Conservation (phyloP, 169 alveolate species). For the Plasmodium billcollinsi region DNA sequence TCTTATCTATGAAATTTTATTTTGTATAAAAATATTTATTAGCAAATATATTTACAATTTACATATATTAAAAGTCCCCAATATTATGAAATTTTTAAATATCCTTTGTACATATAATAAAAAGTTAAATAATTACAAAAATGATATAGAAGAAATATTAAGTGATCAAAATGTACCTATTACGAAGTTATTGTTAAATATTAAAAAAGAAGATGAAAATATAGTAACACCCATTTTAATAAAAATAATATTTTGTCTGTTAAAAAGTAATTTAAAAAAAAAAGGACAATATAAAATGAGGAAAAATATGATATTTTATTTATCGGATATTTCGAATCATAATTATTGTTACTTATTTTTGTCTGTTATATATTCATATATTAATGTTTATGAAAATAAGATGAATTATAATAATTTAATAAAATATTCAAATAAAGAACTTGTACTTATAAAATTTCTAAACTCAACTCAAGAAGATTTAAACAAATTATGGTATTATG, state of each 20-base stretch:
- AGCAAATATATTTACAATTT: constrained; percentile 28
- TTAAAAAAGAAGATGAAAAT: constrained; percentile 64
- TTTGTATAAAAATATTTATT: constrained; percentile 23
- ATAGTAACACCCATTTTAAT: constrained; percentile 46
- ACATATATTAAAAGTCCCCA: constrained; percentile 23
- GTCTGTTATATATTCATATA: constrained; percentile 38
- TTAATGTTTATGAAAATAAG: constrained; percentile 48
- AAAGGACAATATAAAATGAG: constrained; percentile 24
- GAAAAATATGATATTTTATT: constrained; percentile 67
- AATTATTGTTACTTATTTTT: constrained; percentile 60
- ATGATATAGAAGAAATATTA: constrained; percentile 60
- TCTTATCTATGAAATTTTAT: constrained; percentile 6
- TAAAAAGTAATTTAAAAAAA: constrained; percentile 57
- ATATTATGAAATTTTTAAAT: constrained; percentile 45
- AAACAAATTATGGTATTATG: constrained; percentile 27
- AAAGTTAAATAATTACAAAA: constrained; percentile 56
- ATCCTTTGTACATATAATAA: constrained; percentile 39
- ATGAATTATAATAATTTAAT: constrained; percentile 46
- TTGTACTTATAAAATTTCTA: constrained; percentile 23
- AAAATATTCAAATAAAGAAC: constrained; percentile 54
- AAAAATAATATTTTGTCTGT: constrained; percentile 72
- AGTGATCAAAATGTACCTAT: constrained; percentile 22
- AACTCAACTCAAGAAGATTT: constrained; percentile 11
- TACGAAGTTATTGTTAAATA: constrained; percentile 58
- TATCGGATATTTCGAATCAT: constrained; percentile 34